Evolutionary conservation across 2,329 filamentous ascomycete species (phyloP), one percentile per base, ranked within the genome.

Genomic region (Pseudogymnoascus sp.): DNA sequence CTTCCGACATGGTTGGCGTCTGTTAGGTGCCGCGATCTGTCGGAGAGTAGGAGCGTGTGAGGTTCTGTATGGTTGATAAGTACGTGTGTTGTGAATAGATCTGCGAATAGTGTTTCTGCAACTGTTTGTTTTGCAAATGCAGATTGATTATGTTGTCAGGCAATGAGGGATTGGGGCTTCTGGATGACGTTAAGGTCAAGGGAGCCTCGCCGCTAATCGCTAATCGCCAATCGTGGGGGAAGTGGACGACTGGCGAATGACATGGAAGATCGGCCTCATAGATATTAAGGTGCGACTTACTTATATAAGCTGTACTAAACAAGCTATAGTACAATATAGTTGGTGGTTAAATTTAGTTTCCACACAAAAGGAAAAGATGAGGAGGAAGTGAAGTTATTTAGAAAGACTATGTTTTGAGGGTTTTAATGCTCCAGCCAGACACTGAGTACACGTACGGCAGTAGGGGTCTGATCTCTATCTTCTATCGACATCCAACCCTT

Each of bases 1-100:
- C 84, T 76, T 90, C 88, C 74, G 88, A 83, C 87, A 90, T 90
- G 43, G 43, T 48, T 48, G 43, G 43, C 43, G 43, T 48, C n/a
- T 48, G 7, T 23, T 5, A 48, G 19, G 19, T 48, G 43, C 43
- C 43, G 43, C 43, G 43, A 48, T 48, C 43, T 48, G 43, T 48
- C 43, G 43, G 43, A 48, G 43, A 48, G 43, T 23, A 16, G 43
- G 43, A 21, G 43, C 5, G 43, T 23, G 43, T 14, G 19, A 11
- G 11, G 19, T 48, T 41, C 43, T 48, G 43, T 25, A 48, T 23
- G 14, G 43, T 6, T 14, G 43, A 23, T 48, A 23, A 23, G 43
- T 14, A 23, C 11, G 16, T 11, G 11, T 13, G 19, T 23, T 48
- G 19, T 14, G 11, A 48, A 7, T 11, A 48, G 11, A 7, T 23